A percentile compares a stretch with the other conserved stretches of the same genome.
Conservation (phyloP, 768 basidiomycete species). For the Pleurotus giganteus region DNA sequence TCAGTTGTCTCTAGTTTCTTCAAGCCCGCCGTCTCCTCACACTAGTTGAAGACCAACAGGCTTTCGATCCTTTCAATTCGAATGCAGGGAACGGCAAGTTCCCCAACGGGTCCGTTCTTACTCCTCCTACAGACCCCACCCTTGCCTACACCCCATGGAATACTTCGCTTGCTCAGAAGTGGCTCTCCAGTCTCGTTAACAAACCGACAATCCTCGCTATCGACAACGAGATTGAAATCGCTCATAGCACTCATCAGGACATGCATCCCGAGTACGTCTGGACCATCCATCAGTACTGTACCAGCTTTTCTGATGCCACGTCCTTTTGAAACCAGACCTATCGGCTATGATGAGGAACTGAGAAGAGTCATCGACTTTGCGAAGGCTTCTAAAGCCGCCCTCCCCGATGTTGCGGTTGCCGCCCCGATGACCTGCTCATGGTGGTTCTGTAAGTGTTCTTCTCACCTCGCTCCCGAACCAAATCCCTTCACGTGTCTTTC, state of each 20-base stretch:
- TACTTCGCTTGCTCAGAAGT: slow-evolving; percentile 37
- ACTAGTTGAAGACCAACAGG: slow-evolving; percentile 32
- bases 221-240: slow-evolving; percentile 60
- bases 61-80: slow-evolving; percentile 45
- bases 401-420: slow-evolving; percentile 42
- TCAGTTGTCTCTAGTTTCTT: not conserved
- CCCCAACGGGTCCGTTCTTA: slow-evolving; percentile 45
- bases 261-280: slow-evolving; percentile 47
- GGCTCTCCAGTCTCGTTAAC: slow-evolving; percentile 44
- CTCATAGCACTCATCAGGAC: slow-evolving; percentile 52
- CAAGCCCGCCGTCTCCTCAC: not conserved
- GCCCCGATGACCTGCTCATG: slow-evolving; percentile 47
- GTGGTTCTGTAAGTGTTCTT: slow-evolving; percentile 38
- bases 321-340: slow-evolving; percentile 25
- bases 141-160: slow-evolving; percentile 48
- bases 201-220: slow-evolving; percentile 47
- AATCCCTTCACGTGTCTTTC: not conserved
- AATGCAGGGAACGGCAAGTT: slow-evolving; percentile 47
- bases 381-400: slow-evolving; percentile 38
- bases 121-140: slow-evolving; percentile 36
- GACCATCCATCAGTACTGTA: not conserved
- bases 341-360: slow-evolving; percentile 53
- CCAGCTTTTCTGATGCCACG: not conserved
- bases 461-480: slow-evolving; percentile 12
- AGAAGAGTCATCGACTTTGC: slow-evolving; percentile 40